Evolutionary conservation across 2,329 filamentous ascomycete genomes (phyloP).

Genomic region (Botrytis medusae): DNA sequence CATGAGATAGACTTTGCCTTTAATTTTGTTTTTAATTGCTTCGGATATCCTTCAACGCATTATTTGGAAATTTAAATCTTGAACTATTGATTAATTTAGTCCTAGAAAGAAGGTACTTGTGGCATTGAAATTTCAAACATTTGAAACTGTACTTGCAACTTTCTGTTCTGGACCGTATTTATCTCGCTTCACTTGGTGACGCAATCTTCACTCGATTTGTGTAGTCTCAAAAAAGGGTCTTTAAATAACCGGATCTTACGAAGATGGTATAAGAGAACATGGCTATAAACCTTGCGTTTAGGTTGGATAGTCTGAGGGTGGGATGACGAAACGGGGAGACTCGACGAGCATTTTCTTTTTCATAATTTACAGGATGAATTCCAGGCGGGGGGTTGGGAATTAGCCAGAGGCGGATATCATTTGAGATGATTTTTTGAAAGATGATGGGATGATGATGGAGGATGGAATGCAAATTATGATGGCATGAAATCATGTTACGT

Average conservation of each 20-base stretch:
- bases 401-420: constrained; percentile 1
- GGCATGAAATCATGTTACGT: constrained; percentile 17
- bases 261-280: not conserved
- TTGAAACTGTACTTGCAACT: constrained; percentile 13
- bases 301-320: constrained; percentile 9
- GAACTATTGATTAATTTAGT: constrained; percentile 10
- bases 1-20: constrained; percentile 46
- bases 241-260: not conserved
- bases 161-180: constrained; percentile 11
- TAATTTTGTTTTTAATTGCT: not conserved
- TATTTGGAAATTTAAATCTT: constrained; percentile 13
- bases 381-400: not conserved
- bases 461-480: constrained; percentile 20
- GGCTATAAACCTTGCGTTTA: constrained; percentile 9
- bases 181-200: not conserved
- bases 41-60: constrained; percentile 11
- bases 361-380: constrained; percentile 14
- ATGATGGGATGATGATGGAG: constrained; percentile 4
- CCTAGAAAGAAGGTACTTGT: not conserved
- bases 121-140: constrained; percentile 1
- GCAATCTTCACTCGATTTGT: constrained; percentile 7
- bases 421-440: constrained; percentile 5
- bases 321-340: not conserved
- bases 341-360: constrained; percentile 10
- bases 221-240: not conserved